These are phyloP conservation scores for Crithidia bombi DNA, from an alignment of 208 protist genomes.

Conservation along the genomic window DNA sequence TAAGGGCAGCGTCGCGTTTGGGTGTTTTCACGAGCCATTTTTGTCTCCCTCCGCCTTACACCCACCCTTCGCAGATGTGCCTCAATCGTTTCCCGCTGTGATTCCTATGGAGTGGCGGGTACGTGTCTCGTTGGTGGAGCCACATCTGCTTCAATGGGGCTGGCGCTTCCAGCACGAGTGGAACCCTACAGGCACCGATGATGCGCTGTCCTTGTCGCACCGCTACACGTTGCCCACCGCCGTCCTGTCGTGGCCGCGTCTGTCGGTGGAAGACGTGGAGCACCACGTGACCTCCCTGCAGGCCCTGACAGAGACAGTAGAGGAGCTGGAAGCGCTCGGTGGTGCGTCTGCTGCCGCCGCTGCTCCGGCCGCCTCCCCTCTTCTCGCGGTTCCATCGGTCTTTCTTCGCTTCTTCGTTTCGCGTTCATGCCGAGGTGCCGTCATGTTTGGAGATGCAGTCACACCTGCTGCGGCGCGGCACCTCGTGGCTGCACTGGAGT, in stretches of 20 bases:
- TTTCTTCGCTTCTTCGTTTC: slow-evolving; percentile 75
- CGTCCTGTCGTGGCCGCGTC: slow-evolving; percentile 59
- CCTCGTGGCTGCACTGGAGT: slow-evolving; percentile 35
- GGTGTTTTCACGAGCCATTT: neutral
- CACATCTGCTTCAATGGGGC: slow-evolving; percentile 59
- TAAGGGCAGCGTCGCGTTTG: neutral
- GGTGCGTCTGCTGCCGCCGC: neutral
- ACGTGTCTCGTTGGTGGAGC: slow-evolving; percentile 44
- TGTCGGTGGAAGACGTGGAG: slow-evolving; percentile 53
- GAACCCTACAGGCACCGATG: too few relatives aligned
- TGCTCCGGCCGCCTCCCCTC: neutral
- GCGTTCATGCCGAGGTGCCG: slow-evolving; percentile 76
- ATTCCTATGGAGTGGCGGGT: slow-evolving; percentile 47
- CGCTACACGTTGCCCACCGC: slow-evolving; percentile 11
- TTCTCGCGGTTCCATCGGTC: slow-evolving; percentile 49
- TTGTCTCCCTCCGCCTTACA: neutral
- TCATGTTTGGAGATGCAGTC: slow-evolving; percentile 80
- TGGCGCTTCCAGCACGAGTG: slow-evolving; percentile 61
- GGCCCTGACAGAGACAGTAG: slow-evolving; percentile 51
- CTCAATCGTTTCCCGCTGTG: slow-evolving; percentile 29
- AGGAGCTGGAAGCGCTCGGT: slow-evolving; percentile 50
- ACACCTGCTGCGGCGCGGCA: slow-evolving; percentile 22
- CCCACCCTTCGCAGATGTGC: too few relatives aligned
- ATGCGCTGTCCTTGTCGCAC: too few relatives aligned
- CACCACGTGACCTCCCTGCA: slow-evolving; percentile 41